phyloP scores from a whole-genome alignment of 2,329 filamentous ascomycete species.

The Paecilomyces fulvus region DNA sequence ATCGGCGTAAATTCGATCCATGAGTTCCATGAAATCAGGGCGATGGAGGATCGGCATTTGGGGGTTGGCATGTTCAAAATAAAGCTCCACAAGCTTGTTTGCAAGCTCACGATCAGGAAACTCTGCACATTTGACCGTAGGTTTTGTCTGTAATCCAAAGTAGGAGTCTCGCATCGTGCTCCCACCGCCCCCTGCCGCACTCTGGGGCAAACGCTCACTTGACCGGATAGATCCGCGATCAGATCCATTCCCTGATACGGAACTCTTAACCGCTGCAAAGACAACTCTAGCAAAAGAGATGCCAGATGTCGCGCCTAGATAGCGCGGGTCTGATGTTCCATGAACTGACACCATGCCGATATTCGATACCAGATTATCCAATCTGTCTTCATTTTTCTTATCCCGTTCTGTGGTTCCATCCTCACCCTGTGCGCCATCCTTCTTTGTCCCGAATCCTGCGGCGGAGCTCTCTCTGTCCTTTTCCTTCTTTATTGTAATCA shows the following conservation, averaged over 20 bases:
- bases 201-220: conserved; percentile 46
- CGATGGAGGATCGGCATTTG: conserved; percentile 90
- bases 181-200: conserved; percentile 46
- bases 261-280: conserved; percentile 83
- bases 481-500: conserved; percentile 15
- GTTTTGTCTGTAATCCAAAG: conserved; percentile 89
- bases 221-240: conserved; percentile 57
- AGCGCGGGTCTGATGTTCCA: conserved; percentile 68
- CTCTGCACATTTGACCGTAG: conserved; percentile 72
- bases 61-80: conserved; percentile 94
- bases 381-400: conserved; percentile 50
- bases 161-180: conserved; percentile 92
- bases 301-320: conserved; percentile 75
- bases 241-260: conserved; percentile 49
- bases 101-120: conserved; percentile 76
- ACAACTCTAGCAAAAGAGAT: conserved; percentile 93
- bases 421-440: conserved; percentile 12
- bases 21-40: conserved; percentile 79
- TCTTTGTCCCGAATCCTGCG: conserved; percentile 10
- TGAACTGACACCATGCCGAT: conserved; percentile 70
- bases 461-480: conserved; percentile 7
- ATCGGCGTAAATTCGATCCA: conserved; percentile 69
- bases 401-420: conserved; percentile 36
- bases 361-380: conserved; percentile 60
- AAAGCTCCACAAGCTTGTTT: conserved; percentile 64